phyloP scores from a whole-genome alignment of 1,284 basidiomycete genomes.

The Ganoderma sinense region DNA sequence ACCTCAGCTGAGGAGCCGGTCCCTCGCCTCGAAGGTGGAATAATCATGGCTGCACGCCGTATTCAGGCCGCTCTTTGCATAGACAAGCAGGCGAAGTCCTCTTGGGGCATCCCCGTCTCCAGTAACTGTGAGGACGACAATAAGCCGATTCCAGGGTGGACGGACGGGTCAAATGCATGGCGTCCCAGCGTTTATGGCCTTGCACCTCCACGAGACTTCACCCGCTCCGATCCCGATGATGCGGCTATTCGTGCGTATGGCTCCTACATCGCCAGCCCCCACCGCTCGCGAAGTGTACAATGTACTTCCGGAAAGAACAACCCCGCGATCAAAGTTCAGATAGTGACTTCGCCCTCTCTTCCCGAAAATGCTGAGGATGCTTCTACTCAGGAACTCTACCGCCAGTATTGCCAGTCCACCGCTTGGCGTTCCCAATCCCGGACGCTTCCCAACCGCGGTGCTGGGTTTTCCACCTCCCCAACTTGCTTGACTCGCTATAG shows the following conservation, averaged over 20 bases:
- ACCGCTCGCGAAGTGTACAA: slow-evolving; percentile 54
- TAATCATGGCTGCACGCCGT: slow-evolving; percentile 71
- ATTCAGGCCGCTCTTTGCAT: slow-evolving; percentile 58
- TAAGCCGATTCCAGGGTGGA: slow-evolving; percentile 70
- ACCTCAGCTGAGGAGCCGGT: slow-evolving; percentile 39
- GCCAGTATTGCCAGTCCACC: slow-evolving; percentile 61
- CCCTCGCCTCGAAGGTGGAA: slow-evolving; percentile 54
- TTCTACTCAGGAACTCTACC: slow-evolving; percentile 51
- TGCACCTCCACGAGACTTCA: slow-evolving; percentile 42
- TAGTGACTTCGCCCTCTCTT: slow-evolving; percentile 21
- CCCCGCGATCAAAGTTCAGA: slow-evolving; percentile 37
- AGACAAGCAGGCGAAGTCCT: slow-evolving; percentile 43
- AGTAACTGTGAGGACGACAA: slow-evolving; percentile 31
- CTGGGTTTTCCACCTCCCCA: slow-evolving; percentile 40
- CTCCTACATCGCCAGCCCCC: slow-evolving; percentile 57
- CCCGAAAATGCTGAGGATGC: slow-evolving; percentile 27
- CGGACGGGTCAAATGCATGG: slow-evolving; percentile 71
- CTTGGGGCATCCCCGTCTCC: slow-evolving; percentile 31
- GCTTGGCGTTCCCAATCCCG: slow-evolving; percentile 58
- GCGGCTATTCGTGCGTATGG: slow-evolving; percentile 44
- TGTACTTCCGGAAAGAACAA: slow-evolving; percentile 50
- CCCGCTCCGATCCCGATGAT: slow-evolving; percentile 35
- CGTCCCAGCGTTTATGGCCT: slow-evolving; percentile 63
- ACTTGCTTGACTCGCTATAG: slow-evolving; percentile 41
- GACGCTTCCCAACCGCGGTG: slow-evolving; percentile 39